phyloP scores from a whole-genome alignment of 129 eudicot genomes.

The Solidago caesia region DNA sequence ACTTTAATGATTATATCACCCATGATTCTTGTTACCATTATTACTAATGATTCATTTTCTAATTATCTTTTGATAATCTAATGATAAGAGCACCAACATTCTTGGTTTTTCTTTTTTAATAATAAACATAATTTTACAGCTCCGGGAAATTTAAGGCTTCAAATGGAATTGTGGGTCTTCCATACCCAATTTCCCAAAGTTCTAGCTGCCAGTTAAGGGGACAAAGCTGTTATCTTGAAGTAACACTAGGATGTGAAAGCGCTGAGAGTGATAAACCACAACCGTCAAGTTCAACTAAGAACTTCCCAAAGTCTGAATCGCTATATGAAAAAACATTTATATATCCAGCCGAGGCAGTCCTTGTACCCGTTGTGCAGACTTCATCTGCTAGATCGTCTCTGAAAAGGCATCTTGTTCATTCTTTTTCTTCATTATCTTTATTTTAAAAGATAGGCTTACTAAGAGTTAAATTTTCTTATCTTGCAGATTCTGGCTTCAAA shows the following conservation, averaged over 20 bases:
- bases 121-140: slow-evolving; percentile 41
- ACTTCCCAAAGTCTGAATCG: slow-evolving; percentile 44
- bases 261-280: slow-evolving; percentile 44
- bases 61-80: not conserved
- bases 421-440: not conserved
- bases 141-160: slow-evolving; percentile 67
- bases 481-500: slow-evolving; percentile 93
- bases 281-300: slow-evolving; percentile 42
- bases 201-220: slow-evolving; percentile 74
- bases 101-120: slow-evolving; percentile 1
- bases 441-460: not conserved
- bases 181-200: slow-evolving; percentile 55
- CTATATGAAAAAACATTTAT: slow-evolving; percentile 69
- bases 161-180: slow-evolving; percentile 73
- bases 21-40: not conserved
- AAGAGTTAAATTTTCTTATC: slow-evolving; percentile 11
- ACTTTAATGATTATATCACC: not conserved
- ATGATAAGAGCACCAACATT: not conserved
- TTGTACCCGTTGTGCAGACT: slow-evolving; percentile 90
- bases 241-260: slow-evolving; percentile 65
- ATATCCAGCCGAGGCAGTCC: slow-evolving; percentile 90
- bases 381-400: slow-evolving; percentile 83
- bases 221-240: slow-evolving; percentile 83
- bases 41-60: not conserved
- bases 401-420: slow-evolving; percentile 53